Conservation (phyloP, 306 rosid species). For the Sicyos edulis region DNA sequence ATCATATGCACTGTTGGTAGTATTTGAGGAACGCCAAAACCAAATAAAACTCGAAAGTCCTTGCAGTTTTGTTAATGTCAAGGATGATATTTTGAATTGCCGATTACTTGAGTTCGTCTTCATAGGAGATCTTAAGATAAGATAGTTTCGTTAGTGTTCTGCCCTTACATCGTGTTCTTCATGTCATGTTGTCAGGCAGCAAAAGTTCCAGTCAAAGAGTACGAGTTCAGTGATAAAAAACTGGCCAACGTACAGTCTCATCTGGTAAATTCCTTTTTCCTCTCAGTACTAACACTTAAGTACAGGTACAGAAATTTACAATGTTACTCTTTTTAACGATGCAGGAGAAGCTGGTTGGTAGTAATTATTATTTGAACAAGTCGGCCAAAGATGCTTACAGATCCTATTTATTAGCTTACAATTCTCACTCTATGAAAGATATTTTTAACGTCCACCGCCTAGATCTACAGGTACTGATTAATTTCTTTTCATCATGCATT, state of each 20-base stretch:
- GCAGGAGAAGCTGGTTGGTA: constrained; percentile 79
- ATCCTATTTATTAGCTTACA: constrained; percentile 70
- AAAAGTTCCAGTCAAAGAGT: constrained; percentile 83
- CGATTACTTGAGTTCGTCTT: not conserved
- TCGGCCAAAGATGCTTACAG: constrained; percentile 88
- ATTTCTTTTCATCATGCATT: not conserved
- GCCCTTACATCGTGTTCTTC: not conserved
- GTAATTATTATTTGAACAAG: constrained; percentile 58
- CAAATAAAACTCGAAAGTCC: not conserved
- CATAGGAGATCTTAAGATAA: not conserved
- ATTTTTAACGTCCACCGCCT: constrained; percentile 82
- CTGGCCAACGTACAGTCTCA: constrained; percentile 74
- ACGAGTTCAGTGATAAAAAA: constrained; percentile 56
- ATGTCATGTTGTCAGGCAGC: constrained; percentile 51
- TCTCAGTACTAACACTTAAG: not conserved
- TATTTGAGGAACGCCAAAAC: not conserved
- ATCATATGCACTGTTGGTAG: too few species aligned
- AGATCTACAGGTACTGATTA: constrained; percentile 58
- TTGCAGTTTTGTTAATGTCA: not conserved
- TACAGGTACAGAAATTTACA: not conserved
- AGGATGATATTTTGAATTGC: not conserved
- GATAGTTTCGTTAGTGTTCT: constrained; percentile 1
- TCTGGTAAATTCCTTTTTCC: constrained; percentile 46
- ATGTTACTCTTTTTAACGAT: constrained; percentile 20
- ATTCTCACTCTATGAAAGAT: constrained; percentile 92